Conservation (phyloP, 345 rosid genomes). For the Raphanus sativus region DNA sequence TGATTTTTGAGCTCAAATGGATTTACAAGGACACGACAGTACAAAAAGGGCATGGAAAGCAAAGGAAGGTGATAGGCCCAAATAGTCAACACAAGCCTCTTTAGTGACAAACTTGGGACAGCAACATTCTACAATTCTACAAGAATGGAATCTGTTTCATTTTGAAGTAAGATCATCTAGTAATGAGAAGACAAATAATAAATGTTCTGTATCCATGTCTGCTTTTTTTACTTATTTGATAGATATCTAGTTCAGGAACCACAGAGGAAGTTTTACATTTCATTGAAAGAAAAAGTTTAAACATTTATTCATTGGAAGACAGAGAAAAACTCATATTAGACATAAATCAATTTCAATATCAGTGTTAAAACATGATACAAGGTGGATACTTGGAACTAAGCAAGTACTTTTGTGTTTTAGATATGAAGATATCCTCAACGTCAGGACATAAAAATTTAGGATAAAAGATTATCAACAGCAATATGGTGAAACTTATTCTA, state of each 20-base stretch:
- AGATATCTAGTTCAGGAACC: background rate
- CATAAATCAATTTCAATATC: background rate
- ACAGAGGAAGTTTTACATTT: background rate
- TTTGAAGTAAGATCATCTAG: background rate
- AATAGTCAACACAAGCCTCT: background rate
- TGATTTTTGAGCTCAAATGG: slow-evolving; percentile 52
- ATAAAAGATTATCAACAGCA: background rate
- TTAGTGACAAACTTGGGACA: background rate
- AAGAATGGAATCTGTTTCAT: slow-evolving; percentile 8
- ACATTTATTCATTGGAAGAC: slow-evolving; percentile 1
- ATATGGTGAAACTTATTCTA: background rate
- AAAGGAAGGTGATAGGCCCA: background rate
- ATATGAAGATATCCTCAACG: background rate
- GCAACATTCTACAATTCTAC: background rate
- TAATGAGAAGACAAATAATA: background rate
- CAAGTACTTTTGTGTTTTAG: background rate
- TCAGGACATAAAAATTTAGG: no score
- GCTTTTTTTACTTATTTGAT: background rate
- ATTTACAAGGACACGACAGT: background rate
- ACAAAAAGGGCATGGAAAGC: background rate
- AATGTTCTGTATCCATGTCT: background rate
- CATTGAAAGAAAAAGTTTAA: background rate
- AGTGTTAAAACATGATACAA: background rate
- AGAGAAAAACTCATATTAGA: background rate
- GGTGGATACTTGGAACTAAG: background rate